A percentile compares a stretch with the other conserved stretches of the same genome.
phyloP scores from a whole-genome alignment of 805 yeast genomes.

The Myxozyma neglecta region DNA sequence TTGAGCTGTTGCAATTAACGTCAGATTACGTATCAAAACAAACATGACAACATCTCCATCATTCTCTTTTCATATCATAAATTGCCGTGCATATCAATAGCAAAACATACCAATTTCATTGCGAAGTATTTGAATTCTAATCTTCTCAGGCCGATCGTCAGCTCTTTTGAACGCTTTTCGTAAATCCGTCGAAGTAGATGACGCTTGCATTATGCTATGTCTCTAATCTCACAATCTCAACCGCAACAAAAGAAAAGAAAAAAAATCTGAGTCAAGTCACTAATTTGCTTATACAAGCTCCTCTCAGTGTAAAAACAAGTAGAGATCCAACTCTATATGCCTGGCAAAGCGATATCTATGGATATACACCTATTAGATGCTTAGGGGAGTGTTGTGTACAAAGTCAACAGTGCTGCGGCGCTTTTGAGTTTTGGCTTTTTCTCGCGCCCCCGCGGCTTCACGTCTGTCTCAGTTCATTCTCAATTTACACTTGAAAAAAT shows the following conservation, averaged over 20 bases:
- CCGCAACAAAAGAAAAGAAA: not conserved
- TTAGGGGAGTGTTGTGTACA: too few relatives aligned
- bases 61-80: not conserved
- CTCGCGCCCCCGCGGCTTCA: too few relatives aligned
- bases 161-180: not conserved
- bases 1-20: conserved; percentile 5
- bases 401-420: too few relatives aligned
- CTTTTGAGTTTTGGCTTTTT: too few relatives aligned
- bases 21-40: not conserved
- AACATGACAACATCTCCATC: not conserved
- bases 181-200: conserved; percentile 4
- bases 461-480: too few relatives aligned
- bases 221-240: not conserved
- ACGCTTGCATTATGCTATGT: not conserved
- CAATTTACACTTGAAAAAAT: too few relatives aligned
- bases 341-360: too few relatives aligned
- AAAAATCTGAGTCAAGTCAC: not conserved
- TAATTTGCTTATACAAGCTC: not conserved
- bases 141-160: not conserved
- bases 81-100: not conserved
- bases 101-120: conserved; percentile 22
- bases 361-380: too few relatives aligned
- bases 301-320: too few relatives aligned
- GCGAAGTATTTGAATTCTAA: conserved; percentile 18
- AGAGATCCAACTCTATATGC: too few relatives aligned